Base-by-base conservation (phyloP, 106 monocot species). In the Phalaenopsis aphrodite region DNA sequence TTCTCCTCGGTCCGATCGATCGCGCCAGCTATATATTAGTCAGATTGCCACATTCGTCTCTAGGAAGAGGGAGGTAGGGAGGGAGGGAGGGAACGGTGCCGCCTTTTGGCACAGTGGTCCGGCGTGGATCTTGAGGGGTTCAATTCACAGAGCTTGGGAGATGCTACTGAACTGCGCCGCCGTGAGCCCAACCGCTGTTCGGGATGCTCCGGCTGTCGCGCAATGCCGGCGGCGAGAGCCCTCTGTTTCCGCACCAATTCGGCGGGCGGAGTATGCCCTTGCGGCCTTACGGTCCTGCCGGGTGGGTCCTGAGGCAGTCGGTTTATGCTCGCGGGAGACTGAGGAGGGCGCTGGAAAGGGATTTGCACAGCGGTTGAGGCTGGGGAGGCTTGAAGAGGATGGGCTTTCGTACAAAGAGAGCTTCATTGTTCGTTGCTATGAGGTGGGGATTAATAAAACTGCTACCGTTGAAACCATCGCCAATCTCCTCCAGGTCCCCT, bases 381-480 rank as follows among this genome's bases (percentile, higher is more conserved):
- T 91, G 83, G 98, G 98, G 79, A 85, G 88, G 67, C 82, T 99
- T 73, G 79, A 88, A 71, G 84, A 88, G 76, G 95, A 99, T 57
- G 99, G 99, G 36, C 76, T 95, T 17, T 95, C 95, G 66, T 99
- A 99, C 39, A 99, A 95, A 86, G 99, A 99, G 95, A 89, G 88
- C 83, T 99, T 95, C 77, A 85, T 99, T 8, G 90, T 99, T 18
- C 77, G 99, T 38, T 89, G 85, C 79, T 99, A 95, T 78, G 99
- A 99, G 82, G 99, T 99, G 39, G 99, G 99, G 42, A 88, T 99
- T 77, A 93, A 99, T 79, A 99, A 99, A 83, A 99, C 99, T 23
- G 99, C 99, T 72, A 99, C 95, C 47, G 93, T 99, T 19, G 99
- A 99, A 88, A 95, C 95, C 76, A 95, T 99, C 58, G 99, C 95